Conservation (phyloP, 139 green algal genomes). For the Asterochloris sp. region DNA sequence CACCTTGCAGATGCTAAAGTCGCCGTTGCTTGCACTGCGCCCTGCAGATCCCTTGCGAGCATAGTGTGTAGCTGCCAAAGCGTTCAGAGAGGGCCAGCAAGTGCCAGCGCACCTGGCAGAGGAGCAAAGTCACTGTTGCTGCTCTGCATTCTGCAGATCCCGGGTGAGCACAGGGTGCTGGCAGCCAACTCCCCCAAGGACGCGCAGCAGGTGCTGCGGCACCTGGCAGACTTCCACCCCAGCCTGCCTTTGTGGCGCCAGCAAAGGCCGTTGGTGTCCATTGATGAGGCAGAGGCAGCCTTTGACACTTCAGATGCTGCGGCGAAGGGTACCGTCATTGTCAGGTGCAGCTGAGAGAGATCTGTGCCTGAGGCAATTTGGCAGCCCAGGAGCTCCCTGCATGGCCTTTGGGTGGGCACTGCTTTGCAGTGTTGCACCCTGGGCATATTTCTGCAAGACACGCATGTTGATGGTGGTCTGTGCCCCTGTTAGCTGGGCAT, state of each 20-base stretch:
- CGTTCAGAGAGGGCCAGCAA: too few species aligned
- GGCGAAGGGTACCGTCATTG: slow-evolving; percentile 9
- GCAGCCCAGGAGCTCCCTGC: background rate
- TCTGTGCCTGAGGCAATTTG: background rate
- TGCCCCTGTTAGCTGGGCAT: too few species aligned
- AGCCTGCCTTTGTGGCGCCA: slow-evolving; percentile 65
- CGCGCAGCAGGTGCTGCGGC: slow-evolving; percentile 59
- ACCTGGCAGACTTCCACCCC: slow-evolving; percentile 50
- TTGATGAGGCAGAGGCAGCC: slow-evolving; percentile 51
- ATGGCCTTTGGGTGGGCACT: background rate
- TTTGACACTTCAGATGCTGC: background rate
- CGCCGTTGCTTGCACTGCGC: background rate
- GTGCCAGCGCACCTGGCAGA: background rate
- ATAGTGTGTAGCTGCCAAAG: background rate
- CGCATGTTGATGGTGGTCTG: background rate
- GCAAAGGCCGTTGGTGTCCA: slow-evolving; percentile 65
- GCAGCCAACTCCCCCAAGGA: slow-evolving; percentile 47
- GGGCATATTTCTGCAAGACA: background rate
- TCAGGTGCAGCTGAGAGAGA: slow-evolving; percentile 17
- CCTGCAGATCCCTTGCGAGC: background rate
- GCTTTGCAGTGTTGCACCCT: background rate
- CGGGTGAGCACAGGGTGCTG: slow-evolving; percentile 55
- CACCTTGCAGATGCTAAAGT: background rate
- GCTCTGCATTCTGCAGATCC: slow-evolving; percentile 25
- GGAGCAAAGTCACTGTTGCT: background rate